Conservation (phyloP, 305 asterid species). For the Andrographis paniculata region DNA sequence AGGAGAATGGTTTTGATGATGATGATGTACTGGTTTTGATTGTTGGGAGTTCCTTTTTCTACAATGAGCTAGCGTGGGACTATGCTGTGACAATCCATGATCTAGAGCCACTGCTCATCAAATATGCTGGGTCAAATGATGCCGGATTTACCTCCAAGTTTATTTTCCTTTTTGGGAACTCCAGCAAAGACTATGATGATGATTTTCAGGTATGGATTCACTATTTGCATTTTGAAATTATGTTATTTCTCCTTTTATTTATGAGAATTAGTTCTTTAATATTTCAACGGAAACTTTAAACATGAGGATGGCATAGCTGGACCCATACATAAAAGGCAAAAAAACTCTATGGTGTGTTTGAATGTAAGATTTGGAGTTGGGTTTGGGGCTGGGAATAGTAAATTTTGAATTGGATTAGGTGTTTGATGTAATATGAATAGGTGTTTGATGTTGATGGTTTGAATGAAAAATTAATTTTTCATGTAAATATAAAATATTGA, state of each 20-base stretch:
- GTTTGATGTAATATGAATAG: too few species aligned
- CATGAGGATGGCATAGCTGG: too few species aligned
- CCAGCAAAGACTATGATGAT: slow-evolving; percentile 62
- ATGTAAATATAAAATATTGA: too few species aligned
- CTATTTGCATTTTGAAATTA: slow-evolving; percentile 8
- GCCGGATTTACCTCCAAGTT: slow-evolving; percentile 50
- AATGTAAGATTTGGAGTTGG: too few species aligned
- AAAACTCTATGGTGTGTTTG: too few species aligned
- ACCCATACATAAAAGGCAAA: too few species aligned
- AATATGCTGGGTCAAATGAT: slow-evolving; percentile 52
- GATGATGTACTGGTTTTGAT: slow-evolving; percentile 74
- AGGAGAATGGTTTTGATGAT: slow-evolving; percentile 57
- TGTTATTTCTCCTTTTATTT: slow-evolving; percentile 10
- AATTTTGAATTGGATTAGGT: too few species aligned
- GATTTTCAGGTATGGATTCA: slow-evolving; percentile 61
- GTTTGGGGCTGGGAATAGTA: too few species aligned
- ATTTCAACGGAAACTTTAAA: too few species aligned
- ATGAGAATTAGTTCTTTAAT: too few species aligned
- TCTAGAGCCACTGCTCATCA: slow-evolving; percentile 66
- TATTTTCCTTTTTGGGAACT: slow-evolving; percentile 74
- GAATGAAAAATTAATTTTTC: too few species aligned
- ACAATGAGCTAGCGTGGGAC: slow-evolving; percentile 72
- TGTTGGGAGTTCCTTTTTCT: slow-evolving; percentile 85
- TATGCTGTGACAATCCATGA: slow-evolving; percentile 72
- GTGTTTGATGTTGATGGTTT: too few species aligned